Conservation (phyloP, 2,329 filamentous ascomycete species). For the Colletotrichum karsti region DNA sequence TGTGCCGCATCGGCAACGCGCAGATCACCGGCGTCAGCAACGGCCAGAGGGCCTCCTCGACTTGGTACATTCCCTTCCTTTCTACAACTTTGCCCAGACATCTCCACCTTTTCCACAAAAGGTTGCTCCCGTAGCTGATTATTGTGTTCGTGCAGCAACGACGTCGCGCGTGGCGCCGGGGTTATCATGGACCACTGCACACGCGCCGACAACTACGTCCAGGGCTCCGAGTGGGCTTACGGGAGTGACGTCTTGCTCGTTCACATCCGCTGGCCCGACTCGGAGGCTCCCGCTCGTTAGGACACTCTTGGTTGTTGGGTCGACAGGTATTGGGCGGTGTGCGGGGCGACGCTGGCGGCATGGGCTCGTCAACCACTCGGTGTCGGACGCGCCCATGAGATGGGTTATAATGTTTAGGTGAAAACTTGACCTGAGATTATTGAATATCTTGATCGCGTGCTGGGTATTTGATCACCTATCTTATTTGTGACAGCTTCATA, state of each 20-base stretch:
- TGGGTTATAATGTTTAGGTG: too few species aligned
- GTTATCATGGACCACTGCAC: slow-evolving; percentile 23
- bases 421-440: too few species aligned
- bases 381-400: too few species aligned
- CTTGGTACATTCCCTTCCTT: background rate
- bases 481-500: too few species aligned
- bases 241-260: slow-evolving; percentile 15
- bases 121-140: background rate
- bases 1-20: slow-evolving; percentile 7
- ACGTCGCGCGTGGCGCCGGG: slow-evolving; percentile 23
- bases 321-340: background rate
- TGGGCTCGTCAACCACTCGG: too few species aligned
- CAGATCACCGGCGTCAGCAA: slow-evolving; percentile 7
- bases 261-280: background rate
- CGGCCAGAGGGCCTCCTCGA: slow-evolving; percentile 1
- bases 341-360: too few species aligned
- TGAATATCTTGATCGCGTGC: too few species aligned
- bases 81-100: background rate
- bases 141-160: background rate
- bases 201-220: slow-evolving; percentile 22
- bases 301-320: too few species aligned
- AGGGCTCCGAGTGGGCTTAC: slow-evolving; percentile 5
- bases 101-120: too few species aligned
- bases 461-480: too few species aligned
- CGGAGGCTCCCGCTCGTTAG: too few species aligned